phyloP scores from a whole-genome alignment of 768 basidiomycete species.

The Termitomyces sp. region DNA sequence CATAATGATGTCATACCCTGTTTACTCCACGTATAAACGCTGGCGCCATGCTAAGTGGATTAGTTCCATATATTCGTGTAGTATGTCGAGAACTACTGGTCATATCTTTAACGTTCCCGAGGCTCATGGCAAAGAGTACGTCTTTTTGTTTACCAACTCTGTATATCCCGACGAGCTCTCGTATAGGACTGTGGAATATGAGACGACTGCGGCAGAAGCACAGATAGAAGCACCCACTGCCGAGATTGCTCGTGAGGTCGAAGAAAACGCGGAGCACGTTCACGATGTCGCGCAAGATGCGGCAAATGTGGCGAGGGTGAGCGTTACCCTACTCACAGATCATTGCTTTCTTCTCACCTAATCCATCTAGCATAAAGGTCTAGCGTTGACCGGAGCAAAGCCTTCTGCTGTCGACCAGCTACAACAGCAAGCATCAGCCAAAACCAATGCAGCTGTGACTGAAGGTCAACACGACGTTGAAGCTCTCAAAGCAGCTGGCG shows the following conservation, averaged over 20 bases:
- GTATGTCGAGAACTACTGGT: constrained; percentile 19
- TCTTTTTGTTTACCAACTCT: neutral
- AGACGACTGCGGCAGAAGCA: constrained; percentile 52
- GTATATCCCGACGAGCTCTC: neutral
- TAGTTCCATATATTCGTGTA: neutral
- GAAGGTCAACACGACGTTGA: constrained; percentile 51
- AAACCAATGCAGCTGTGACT: constrained; percentile 46
- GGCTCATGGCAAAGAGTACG: constrained; percentile 26
- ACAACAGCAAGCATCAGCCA: constrained; percentile 26
- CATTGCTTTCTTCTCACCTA: neutral
- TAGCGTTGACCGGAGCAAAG: constrained; percentile 20
- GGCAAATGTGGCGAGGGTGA: constrained; percentile 47
- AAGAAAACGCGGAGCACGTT: constrained; percentile 37
- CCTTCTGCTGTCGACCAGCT: constrained; percentile 30
- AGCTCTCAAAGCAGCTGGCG: constrained; percentile 36
- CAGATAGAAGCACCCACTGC: constrained; percentile 41
- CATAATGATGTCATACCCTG: constrained; percentile 6
- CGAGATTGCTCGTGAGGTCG: constrained; percentile 35
- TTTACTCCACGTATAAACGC: neutral
- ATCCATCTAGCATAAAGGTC: constrained; percentile 22
- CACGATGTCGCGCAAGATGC: constrained; percentile 45
- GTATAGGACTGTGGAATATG: constrained; percentile 28
- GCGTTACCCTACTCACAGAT: neutral
- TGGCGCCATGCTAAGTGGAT: no score
- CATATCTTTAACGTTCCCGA: constrained; percentile 35